Base-by-base conservation (phyloP, 2,329 filamentous ascomycete species). In the Ophiocordyceps robertsii region DNA sequence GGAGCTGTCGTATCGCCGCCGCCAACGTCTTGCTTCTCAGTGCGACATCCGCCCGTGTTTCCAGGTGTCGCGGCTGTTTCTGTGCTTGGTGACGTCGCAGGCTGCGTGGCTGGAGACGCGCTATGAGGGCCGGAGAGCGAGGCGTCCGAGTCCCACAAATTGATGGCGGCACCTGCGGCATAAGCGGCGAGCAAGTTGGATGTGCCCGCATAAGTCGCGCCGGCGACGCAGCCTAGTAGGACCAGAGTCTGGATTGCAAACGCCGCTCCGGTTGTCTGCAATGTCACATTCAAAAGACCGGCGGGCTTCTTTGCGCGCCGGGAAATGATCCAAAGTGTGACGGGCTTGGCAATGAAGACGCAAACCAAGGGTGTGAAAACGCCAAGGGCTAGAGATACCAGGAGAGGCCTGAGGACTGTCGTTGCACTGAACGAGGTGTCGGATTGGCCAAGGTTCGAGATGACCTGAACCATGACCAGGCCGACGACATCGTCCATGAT, bases 401-500 rank as follows among this genome's bases (percentile, higher is more conserved):
- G 44, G 14, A 77, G 64, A n/a, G 32, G 32, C 32, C 32, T 35
- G 14, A 75, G 42, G 4, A 73, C 53, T 0, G 61, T 61, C 2
- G 55, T 42, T 0, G 65, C 60, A 56, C 50, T 4, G 32, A 52
- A 29, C 4, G 45, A 32, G 9, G 48, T 43, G 29, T 46, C 46
- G 42, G 37, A 47, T 50, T 38, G 56, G 42, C 59, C 81, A 0
- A 90, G 64, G 38, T 78, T 80, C 0, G 80, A 74, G 19, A 92
- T 80, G 38, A 90, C 72, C 49, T 85, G 76, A 0, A 87, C 80
- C 75, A 90, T 82, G 8, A 89, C 75, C 10, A 90, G 63, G 0
- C 83, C 84, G 2, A 84, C 72, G 0, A 90, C 79, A 60, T 92
- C 84, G 54, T 92, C 85, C 62, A 92, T 75, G 75, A 92, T 84